These are phyloP conservation scores for Mortierella antarctica DNA, from an alignment of 192 early-diverging fungal genomes.

Conservation along the genomic window DNA sequence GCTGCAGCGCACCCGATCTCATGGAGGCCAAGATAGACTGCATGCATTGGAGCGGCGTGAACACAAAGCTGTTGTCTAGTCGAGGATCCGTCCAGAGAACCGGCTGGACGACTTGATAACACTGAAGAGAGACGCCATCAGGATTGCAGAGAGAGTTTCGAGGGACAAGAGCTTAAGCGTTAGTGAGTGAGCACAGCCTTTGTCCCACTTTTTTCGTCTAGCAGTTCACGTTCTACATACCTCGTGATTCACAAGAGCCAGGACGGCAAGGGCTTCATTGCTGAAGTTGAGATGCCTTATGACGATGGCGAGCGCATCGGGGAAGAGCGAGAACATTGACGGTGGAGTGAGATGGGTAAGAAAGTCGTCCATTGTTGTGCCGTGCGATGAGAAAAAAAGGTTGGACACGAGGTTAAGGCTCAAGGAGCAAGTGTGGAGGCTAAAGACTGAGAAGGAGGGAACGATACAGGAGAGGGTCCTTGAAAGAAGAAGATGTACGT, in stretches of 20 bases:
- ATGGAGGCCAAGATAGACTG: constrained; percentile 29
- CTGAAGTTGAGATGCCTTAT: constrained; percentile 4
- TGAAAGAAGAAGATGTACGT: neutral
- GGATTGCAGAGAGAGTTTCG: neutral
- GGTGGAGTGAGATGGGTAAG: constrained; percentile 5
- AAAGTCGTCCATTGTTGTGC: constrained; percentile 14
- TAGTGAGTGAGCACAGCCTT: neutral
- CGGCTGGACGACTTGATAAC: constrained; percentile 24
- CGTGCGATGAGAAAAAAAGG: neutral
- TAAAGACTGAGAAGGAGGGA: neutral
- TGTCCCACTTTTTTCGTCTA: neutral
- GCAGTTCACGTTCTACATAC: neutral
- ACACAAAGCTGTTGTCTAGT: constrained; percentile 31
- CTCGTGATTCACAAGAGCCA: constrained; percentile 45
- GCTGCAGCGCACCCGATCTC: neutral
- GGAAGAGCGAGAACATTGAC: constrained; percentile 44
- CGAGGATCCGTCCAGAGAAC: constrained; percentile 21
- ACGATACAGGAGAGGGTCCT: neutral
- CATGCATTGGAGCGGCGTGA: constrained; percentile 46
- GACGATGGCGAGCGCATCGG: constrained; percentile 33
- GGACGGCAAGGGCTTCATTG: constrained; percentile 24
- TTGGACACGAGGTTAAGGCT: too few relatives aligned
- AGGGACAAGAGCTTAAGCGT: neutral
- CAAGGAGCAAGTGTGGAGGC: neutral
- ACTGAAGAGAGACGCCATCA: constrained; percentile 6